Evolutionary conservation across 176 grass and related monocot species (phyloP).

Genomic region (Dendrocalamus sinicus): DNA sequence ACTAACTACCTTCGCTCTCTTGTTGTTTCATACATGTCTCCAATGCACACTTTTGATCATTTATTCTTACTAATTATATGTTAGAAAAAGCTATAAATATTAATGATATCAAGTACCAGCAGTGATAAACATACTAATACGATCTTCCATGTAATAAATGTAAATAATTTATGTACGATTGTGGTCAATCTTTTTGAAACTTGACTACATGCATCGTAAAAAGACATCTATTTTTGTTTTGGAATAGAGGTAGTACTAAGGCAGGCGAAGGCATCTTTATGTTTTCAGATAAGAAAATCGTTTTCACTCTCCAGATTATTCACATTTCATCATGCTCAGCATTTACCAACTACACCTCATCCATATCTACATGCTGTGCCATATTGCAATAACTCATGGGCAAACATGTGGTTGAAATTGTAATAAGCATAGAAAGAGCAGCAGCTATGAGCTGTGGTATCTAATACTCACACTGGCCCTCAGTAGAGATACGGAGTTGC

Average conservation of each 20-base stretch:
- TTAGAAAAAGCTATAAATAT: not conserved
- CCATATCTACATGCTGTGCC: not conserved
- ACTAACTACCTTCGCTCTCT: not conserved
- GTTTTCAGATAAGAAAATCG: not conserved
- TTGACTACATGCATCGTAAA: not conserved
- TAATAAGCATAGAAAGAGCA: conserved; percentile 21
- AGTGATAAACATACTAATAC: not conserved
- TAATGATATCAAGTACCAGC: not conserved
- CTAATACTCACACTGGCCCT: conserved; percentile 69
- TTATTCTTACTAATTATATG: not conserved
- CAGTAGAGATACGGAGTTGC: conserved; percentile 85
- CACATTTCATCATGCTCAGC: not conserved
- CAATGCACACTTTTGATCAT: not conserved
- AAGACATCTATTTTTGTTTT: not conserved
- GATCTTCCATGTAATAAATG: not conserved
- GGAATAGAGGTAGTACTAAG: not conserved
- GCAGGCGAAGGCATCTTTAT: conserved; percentile 2
- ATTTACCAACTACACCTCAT: not conserved
- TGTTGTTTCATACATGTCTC: not conserved
- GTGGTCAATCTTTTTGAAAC: not conserved
- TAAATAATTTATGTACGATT: not conserved
- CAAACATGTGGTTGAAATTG: not conserved
- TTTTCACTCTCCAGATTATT: not conserved
- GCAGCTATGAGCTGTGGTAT: not conserved
- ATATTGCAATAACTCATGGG: not conserved